phyloP scores from a whole-genome alignment of 495 filamentous ascomycete genomes.

The Hypoxylon lienhwacheense region DNA sequence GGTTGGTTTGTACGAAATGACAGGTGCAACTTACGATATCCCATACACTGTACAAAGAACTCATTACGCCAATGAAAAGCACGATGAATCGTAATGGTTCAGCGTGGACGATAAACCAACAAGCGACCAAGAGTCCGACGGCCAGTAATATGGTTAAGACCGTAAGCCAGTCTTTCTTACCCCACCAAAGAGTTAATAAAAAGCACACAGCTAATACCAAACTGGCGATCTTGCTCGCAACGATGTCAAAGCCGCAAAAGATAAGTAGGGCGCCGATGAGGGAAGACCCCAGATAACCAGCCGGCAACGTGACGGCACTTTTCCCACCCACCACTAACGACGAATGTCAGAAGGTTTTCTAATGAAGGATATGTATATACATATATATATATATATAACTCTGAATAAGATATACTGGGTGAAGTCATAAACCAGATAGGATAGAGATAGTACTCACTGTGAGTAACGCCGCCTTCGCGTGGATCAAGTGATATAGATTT shows the following conservation, averaged over 20 bases:
- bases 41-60: constrained; percentile 75
- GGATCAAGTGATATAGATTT: constrained; percentile 70
- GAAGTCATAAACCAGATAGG: not conserved
- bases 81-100: constrained; percentile 74
- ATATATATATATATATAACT: not conserved
- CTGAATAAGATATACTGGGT: not conserved
- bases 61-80: constrained; percentile 83
- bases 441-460: constrained; percentile 40
- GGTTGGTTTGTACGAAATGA: constrained; percentile 6
- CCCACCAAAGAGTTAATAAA: constrained; percentile 78
- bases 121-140: constrained; percentile 69
- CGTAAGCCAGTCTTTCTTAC: constrained; percentile 73
- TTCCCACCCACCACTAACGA: constrained; percentile 67
- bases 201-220: constrained; percentile 73
- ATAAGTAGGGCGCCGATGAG: constrained; percentile 77
- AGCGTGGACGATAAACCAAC: constrained; percentile 78
- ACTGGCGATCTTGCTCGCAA: constrained; percentile 75
- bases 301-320: constrained; percentile 70
- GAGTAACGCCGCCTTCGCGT: constrained; percentile 68
- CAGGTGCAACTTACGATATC: constrained; percentile 65
- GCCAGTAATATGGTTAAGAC: constrained; percentile 68
- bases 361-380: constrained; percentile 35
- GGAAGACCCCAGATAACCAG: constrained; percentile 74
- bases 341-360: constrained; percentile 71
- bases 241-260: constrained; percentile 79